Conservation (phyloP, 129 eudicot species). For the Rutidosis leptorrhynchoides region DNA sequence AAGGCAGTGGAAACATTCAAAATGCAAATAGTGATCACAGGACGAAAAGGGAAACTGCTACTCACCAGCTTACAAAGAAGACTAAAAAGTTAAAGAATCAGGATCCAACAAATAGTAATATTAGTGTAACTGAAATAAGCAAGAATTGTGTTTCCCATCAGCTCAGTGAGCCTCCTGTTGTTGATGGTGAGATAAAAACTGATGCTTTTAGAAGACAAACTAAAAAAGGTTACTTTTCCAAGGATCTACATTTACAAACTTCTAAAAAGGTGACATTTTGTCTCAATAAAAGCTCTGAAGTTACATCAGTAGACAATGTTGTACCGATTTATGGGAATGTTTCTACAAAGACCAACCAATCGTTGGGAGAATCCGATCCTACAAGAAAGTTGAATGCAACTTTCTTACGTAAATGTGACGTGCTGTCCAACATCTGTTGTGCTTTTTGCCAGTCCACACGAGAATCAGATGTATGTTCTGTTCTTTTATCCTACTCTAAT, state of each 20-base stretch:
- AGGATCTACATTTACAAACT: slow-evolving; percentile 11
- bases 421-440: slow-evolving; percentile 33
- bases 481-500: neutral
- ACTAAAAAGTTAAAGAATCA: slow-evolving; percentile 22
- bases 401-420: slow-evolving; percentile 44
- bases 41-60: slow-evolving; percentile 14
- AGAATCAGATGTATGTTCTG: slow-evolving; percentile 59
- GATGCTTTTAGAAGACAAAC: slow-evolving; percentile 10
- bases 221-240: slow-evolving; percentile 9
- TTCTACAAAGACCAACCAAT: slow-evolving; percentile 25
- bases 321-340: slow-evolving; percentile 13
- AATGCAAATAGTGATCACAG: neutral
- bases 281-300: slow-evolving; percentile 21
- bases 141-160: slow-evolving; percentile 5
- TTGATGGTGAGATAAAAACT: slow-evolving; percentile 19
- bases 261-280: slow-evolving; percentile 37
- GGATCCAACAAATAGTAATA: slow-evolving; percentile 17
- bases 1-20: slow-evolving; percentile 20
- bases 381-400: slow-evolving; percentile 15
- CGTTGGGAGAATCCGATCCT: slow-evolving; percentile 17
- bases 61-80: slow-evolving; percentile 20
- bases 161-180: slow-evolving; percentile 8
- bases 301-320: slow-evolving; percentile 12
- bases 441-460: slow-evolving; percentile 70
- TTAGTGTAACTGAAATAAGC: slow-evolving; percentile 8